Evolutionary conservation across 192 early-diverging fungal species (phyloP).

Genomic region (Coemansia nantahalensis): DNA sequence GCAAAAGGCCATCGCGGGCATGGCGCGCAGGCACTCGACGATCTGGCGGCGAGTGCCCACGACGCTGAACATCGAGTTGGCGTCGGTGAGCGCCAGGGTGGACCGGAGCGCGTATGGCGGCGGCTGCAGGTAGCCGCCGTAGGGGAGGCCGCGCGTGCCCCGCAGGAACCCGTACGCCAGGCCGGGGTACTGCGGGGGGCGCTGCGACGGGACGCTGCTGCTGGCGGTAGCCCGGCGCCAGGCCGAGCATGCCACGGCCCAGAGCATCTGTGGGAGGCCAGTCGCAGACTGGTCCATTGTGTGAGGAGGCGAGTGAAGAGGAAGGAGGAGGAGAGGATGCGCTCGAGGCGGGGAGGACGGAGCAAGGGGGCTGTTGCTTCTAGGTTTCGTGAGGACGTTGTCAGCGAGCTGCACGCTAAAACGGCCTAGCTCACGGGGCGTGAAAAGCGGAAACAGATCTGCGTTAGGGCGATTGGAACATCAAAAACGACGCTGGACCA

Average conservation of each 20-base stretch:
- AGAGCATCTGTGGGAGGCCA: conserved; percentile 1
- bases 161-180: conserved; percentile 34
- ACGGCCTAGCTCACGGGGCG: no score
- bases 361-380: background rate
- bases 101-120: conserved; percentile 10
- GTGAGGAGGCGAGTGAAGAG: background rate
- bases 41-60: conserved; percentile 31
- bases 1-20: conserved; percentile 26
- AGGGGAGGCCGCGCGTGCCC: conserved; percentile 25
- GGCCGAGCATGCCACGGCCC: conserved; percentile 15
- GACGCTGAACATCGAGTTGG: conserved; percentile 23
- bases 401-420: no score
- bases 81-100: conserved; percentile 18
- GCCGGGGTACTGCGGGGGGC: conserved; percentile 30
- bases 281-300: conserved; percentile 3
- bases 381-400: no score
- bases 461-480: no score
- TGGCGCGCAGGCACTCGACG: conserved; percentile 15
- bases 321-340: background rate
- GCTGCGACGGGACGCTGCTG: background rate
- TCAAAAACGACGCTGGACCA: no score
- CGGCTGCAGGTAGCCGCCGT: conserved; percentile 25
- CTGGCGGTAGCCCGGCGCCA: conserved; percentile 12
- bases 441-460: no score
- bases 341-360: background rate